A percentile compares a stretch with the other conserved stretches of the same genome.
These are phyloP conservation scores for Prosopis cineraria DNA, from an alignment of 306 rosid genomes.

Conservation along the genomic window DNA sequence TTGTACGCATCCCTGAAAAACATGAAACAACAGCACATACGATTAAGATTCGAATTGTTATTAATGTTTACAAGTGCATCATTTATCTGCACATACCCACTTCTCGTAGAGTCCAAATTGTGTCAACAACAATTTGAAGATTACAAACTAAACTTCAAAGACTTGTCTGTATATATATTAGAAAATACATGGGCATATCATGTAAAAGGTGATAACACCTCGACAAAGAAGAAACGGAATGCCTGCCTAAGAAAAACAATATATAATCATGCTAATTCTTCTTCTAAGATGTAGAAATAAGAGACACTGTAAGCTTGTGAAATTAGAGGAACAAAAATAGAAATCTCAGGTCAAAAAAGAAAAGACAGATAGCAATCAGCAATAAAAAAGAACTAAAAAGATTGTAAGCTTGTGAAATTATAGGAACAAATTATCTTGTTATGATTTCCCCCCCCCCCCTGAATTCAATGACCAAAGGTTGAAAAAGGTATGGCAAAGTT, in stretches of 20 bases:
- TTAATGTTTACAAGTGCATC: not conserved
- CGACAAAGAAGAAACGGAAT: not conserved
- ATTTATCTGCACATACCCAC: not conserved
- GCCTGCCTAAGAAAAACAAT: not conserved
- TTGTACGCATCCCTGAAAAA: not conserved
- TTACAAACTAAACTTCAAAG: not conserved
- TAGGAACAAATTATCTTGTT: not conserved
- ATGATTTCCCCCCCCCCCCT: not conserved
- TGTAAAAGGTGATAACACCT: not conserved
- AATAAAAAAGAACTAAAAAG: too few species aligned
- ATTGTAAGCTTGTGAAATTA: not conserved
- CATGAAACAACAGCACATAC: not conserved
- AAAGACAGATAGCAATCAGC: too few species aligned
- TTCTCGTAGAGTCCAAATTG: not conserved
- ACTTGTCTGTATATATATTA: not conserved
- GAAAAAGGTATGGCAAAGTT: not conserved
- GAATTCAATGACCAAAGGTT: not conserved
- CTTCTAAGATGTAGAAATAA: not conserved
- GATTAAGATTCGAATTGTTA: not conserved
- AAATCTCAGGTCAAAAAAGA: too few species aligned
- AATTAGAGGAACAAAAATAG: too few species aligned
- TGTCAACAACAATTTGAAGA: not conserved
- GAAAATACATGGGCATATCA: not conserved
- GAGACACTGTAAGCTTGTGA: not conserved
- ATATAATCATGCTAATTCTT: not conserved